Evolutionary conservation across 495 filamentous ascomycete genomes (phyloP), one percentile per base, ranked within the genome.

Genomic region (Penicillium odoratum): DNA sequence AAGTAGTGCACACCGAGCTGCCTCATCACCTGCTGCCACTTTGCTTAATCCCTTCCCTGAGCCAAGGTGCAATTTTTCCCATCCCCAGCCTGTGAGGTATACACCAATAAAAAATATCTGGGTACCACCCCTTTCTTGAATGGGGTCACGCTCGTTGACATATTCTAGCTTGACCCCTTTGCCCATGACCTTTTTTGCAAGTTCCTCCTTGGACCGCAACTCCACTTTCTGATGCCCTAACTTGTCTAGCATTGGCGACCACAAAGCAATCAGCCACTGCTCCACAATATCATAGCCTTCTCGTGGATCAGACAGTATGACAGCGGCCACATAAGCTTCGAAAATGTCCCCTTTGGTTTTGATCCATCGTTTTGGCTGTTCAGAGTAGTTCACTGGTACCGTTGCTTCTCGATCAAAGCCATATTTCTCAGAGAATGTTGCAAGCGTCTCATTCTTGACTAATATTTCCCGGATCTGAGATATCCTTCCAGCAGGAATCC

Each of bases 301-400:
- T 10, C 64, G 69, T 0, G 83, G 73, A 64, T 89, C 79, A 11
- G 85, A 85, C 8, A 91, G 70, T 45, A 95, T 80, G 26, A 90
- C 68, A 11, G 89, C 92, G 18, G 90, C 92, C 9, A 92, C 82
- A 68, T 93, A 96, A 2, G 92, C 87, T 70, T 97, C 92, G 65
- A 97, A 93, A 8, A 97, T 81, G 69, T 97, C 92, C 8, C 85
- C 92, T 48, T 85, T 74, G 16, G 87, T 83, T 68, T 97, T 97
- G 30, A 75, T 80, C 59, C 80, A 78, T 57, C 80, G 80, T 47
- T 84, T 79, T 8, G 71, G 61, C 50, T 76, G 64, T 10, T 70
- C 68, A 3, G 62, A 63, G 40, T 72, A 70, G 57, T 73, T 67
- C 42, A 60, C 53, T n/a, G 82, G 82, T 15, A 87, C 75, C 25